Evolutionary conservation across 805 yeast species (phyloP).

Genomic region (Candida palmyrensis): DNA sequence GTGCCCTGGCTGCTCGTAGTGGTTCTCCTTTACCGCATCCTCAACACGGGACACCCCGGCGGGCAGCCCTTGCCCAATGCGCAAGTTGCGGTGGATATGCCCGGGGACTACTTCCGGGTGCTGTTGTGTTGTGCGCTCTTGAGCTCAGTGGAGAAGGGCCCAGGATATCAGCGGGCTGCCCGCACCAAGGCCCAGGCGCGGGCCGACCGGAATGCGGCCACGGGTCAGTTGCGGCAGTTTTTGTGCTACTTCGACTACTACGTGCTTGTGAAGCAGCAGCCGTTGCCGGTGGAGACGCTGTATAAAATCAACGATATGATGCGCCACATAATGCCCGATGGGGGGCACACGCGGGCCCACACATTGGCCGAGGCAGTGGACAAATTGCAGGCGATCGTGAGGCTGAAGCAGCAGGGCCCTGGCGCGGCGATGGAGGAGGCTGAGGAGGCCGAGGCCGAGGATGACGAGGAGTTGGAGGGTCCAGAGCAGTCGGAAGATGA

Average conservation of each 20-base stretch:
- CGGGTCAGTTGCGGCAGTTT: constrained; percentile 24
- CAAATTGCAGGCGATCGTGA: constrained; percentile 28
- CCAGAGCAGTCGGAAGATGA: constrained; percentile 6
- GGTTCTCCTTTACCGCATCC: constrained; percentile 49
- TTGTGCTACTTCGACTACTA: constrained; percentile 71
- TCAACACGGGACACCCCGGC: constrained; percentile 62
- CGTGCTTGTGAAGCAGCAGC: constrained; percentile 51
- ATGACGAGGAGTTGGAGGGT: constrained; percentile 7
- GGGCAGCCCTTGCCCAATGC: constrained; percentile 52
- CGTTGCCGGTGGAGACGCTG: constrained; percentile 59
- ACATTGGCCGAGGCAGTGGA: constrained; percentile 40
- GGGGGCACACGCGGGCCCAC: constrained; percentile 28
- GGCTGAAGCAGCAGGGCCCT: constrained; percentile 7
- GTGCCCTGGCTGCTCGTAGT: constrained; percentile 42
- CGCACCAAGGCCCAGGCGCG: constrained; percentile 3
- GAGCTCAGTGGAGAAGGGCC: too few relatives aligned
- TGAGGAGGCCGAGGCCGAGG: constrained; percentile 9
- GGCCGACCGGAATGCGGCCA: too few relatives aligned
- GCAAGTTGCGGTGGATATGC: constrained; percentile 47
- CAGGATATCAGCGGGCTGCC: too few relatives aligned
- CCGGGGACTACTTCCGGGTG: constrained; percentile 68
- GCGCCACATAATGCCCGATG: constrained; percentile 19
- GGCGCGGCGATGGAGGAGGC: constrained; percentile 8
- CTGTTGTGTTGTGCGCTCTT: constrained; percentile 40
- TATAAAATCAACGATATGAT: constrained; percentile 47